A percentile compares a stretch with the other conserved stretches of the same genome.
Conservation (phyloP, 2,329 filamentous ascomycete genomes). For the Aspergillus sp. region DNA sequence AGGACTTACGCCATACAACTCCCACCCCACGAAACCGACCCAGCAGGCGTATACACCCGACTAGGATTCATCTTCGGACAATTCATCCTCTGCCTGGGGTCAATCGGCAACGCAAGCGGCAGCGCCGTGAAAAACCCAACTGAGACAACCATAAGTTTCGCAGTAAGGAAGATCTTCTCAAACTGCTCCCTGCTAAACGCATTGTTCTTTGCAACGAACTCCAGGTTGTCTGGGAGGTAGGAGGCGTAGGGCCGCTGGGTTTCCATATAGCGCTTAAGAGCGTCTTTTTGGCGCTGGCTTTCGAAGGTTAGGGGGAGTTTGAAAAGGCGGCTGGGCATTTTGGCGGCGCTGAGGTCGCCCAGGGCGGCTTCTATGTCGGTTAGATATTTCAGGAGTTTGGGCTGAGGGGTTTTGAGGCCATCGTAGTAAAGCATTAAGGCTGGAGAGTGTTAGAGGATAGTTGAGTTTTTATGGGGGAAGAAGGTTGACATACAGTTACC, state of each 20-base stretch:
- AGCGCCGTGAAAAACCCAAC: constrained; percentile 53
- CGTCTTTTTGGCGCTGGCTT: constrained; percentile 37
- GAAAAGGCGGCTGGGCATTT: constrained; percentile 40
- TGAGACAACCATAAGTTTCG: constrained; percentile 46
- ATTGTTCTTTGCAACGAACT: constrained; percentile 52
- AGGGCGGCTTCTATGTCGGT: constrained; percentile 32
- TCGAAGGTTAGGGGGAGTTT: constrained; percentile 41
- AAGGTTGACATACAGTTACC: constrained; percentile 26
- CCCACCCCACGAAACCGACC: constrained; percentile 51
- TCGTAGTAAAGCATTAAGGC: constrained; percentile 43
- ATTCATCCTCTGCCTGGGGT: constrained; percentile 48
- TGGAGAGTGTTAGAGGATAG: constrained; percentile 6
- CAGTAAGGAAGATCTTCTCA: constrained; percentile 46
- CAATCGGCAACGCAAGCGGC: constrained; percentile 47
- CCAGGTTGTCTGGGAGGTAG: constrained; percentile 57
- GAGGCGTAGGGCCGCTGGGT: constrained; percentile 56
- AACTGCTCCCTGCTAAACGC: constrained; percentile 45
- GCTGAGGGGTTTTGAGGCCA: constrained; percentile 32
- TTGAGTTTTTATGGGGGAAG: neutral
- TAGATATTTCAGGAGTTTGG: constrained; percentile 32
- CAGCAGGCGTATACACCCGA: constrained; percentile 51
- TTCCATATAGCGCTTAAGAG: constrained; percentile 54
- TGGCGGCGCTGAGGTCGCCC: constrained; percentile 34
- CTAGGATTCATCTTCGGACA: constrained; percentile 53
- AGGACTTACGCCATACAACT: constrained; percentile 40